phyloP scores from a whole-genome alignment of 1,284 basidiomycete species.

The Boletus austroedulis region DNA sequence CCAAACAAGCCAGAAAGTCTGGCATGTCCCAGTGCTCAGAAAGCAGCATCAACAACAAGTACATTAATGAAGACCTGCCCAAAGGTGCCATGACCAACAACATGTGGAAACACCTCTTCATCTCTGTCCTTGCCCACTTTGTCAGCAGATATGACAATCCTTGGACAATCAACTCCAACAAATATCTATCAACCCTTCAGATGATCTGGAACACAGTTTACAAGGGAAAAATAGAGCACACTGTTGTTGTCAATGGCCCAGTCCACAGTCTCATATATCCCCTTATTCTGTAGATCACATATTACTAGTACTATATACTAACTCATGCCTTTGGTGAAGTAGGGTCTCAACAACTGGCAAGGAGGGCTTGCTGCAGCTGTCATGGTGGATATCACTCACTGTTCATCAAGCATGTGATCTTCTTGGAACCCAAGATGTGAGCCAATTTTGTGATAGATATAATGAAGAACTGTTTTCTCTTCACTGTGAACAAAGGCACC shows the following conservation, averaged over 20 bases:
- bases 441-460: neutral
- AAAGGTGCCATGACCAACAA: neutral
- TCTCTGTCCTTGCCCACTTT: neutral
- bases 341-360: neutral
- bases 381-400: neutral
- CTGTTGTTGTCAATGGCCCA: neutral
- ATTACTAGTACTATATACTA: too few relatives aligned
- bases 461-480: neutral
- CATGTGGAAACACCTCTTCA: neutral
- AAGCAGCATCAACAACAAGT: slow-evolving; percentile 9
- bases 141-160: neutral
- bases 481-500: neutral
- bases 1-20: neutral
- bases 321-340: neutral
- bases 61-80: slow-evolving; percentile 8
- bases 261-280: slow-evolving; percentile 1
- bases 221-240: neutral
- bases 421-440: neutral
- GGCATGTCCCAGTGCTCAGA: neutral
- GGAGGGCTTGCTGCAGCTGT: neutral
- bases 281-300: too few relatives aligned
- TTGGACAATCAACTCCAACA: neutral
- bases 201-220: slow-evolving; percentile 12
- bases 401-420: neutral
- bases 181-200: neutral